These are phyloP conservation scores for Hymenoscyphus scutula DNA, from an alignment of 2,329 filamentous ascomycete genomes.

Conservation along the genomic window DNA sequence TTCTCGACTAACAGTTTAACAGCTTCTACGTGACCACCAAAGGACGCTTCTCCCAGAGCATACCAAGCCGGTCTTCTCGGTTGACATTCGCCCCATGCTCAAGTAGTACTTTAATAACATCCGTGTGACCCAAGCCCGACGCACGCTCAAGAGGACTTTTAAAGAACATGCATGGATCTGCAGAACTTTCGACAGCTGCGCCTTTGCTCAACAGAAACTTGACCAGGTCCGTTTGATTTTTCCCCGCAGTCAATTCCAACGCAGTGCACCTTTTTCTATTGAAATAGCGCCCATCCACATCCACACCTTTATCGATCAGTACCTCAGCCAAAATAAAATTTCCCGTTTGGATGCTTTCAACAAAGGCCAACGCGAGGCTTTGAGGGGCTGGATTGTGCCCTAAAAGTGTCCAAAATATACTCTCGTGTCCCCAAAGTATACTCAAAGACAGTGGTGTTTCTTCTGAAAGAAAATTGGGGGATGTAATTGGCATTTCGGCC, in stretches of 20 bases:
- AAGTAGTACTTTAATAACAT: neutral
- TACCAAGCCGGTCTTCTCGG: neutral
- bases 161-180: too few species aligned
- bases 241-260: neutral
- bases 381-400: neutral
- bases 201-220: neutral
- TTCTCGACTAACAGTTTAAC: neutral
- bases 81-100: constrained; percentile 4
- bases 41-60: neutral
- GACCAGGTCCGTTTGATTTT: neutral
- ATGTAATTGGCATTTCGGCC: too few species aligned
- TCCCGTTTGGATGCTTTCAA: neutral
- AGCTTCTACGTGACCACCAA: neutral
- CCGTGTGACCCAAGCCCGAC: neutral
- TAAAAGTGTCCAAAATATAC: neutral
- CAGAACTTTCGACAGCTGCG: neutral
- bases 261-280: neutral
- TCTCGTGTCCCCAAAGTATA: neutral
- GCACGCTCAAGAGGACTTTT: neutral
- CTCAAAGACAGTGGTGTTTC: neutral
- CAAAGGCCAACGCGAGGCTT: neutral
- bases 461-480: too few species aligned
- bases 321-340: neutral
- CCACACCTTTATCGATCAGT: neutral
- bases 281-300: neutral